Evolutionary conservation across 768 basidiomycete species (phyloP).

Genomic region (Hirschioporus abietinus): DNA sequence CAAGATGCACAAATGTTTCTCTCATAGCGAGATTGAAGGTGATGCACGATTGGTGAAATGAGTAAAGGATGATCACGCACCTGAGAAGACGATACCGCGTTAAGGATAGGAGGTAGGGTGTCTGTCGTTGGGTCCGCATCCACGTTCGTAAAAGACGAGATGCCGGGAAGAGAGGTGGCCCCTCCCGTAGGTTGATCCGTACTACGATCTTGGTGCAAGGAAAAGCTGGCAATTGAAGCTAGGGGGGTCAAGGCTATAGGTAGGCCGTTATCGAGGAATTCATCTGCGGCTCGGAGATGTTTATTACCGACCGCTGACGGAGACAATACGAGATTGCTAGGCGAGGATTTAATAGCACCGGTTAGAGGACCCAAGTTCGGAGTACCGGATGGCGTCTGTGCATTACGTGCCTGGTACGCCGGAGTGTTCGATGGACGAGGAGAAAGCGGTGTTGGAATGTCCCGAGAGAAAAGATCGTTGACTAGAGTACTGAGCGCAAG

Average conservation of each 20-base stretch:
- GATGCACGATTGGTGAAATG: not conserved
- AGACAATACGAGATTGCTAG: not conserved
- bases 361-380: not conserved
- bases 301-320: not conserved
- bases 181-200: not conserved
- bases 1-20: not conserved
- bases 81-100: not conserved
- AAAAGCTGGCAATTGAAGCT: not conserved
- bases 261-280: not conserved
- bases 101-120: not conserved
- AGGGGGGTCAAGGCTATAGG: not conserved
- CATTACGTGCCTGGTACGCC: slow-evolving; percentile 5
- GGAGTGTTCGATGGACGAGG: slow-evolving; percentile 15
- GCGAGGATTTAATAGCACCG: not conserved
- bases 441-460: slow-evolving; percentile 36
- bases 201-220: not conserved
- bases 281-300: not conserved
- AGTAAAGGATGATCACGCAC: not conserved
- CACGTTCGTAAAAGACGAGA: not conserved
- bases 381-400: not conserved
- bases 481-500: slow-evolving; percentile 71
- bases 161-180: not conserved
- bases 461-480: slow-evolving; percentile 77
- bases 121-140: not conserved
- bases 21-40: not conserved